These are phyloP conservation scores for Piper longum DNA, from an alignment of 164 flowering plant genomes.

Conservation along the genomic window DNA sequence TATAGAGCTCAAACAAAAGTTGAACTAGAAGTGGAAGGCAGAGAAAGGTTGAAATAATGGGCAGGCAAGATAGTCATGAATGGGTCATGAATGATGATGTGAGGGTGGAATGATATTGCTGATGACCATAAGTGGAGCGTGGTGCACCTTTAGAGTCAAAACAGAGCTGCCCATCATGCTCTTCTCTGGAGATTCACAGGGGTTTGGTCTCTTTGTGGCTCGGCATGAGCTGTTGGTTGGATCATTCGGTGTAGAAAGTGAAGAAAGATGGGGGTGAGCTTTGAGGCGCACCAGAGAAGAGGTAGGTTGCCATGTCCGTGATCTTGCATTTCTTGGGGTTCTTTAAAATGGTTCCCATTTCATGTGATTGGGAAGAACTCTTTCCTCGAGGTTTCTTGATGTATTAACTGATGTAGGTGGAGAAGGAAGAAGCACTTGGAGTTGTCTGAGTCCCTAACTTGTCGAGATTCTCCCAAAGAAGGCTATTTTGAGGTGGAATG, in stretches of 20 bases:
- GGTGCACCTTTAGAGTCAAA: not conserved
- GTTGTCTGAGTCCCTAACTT: not conserved
- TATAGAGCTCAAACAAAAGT: not conserved
- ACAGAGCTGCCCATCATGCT: not conserved
- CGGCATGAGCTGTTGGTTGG: constrained; percentile 23
- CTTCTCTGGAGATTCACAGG: constrained; percentile 1
- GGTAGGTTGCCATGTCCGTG: not conserved
- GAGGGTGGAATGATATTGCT: not conserved
- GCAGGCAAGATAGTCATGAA: not conserved
- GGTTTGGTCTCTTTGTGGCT: constrained; percentile 40
- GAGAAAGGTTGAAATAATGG: not conserved
- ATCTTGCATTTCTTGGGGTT: not conserved
- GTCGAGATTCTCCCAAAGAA: not conserved
- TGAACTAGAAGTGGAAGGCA: not conserved
- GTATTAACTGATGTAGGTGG: not conserved
- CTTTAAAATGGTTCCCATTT: not conserved
- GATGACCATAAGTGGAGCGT: not conserved
- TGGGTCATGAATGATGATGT: not conserved
- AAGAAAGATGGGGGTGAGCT: constrained; percentile 10
- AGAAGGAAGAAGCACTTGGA: not conserved
- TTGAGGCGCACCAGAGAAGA: not conserved
- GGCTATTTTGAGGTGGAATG: not conserved
- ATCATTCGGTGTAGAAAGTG: constrained; percentile 16
- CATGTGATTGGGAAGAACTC: too few relatives aligned
- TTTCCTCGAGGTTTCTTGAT: too few relatives aligned